Conservation (phyloP, 2,329 filamentous ascomycete species). For the Colletotrichum navitas region DNA sequence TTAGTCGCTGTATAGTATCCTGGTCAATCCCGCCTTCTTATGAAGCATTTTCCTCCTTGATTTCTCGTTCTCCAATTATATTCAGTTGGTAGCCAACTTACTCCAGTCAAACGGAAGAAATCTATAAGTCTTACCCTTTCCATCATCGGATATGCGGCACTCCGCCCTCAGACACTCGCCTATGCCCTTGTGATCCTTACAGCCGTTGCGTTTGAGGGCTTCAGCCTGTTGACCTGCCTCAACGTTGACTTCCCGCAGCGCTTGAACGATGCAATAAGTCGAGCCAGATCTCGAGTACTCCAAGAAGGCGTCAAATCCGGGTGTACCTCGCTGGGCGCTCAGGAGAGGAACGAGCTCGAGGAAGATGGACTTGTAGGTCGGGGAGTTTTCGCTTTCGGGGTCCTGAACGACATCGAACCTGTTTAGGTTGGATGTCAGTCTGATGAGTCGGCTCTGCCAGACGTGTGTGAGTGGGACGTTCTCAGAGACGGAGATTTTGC, state of each 20-base stretch:
- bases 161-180: neutral
- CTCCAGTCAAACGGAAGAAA: neutral
- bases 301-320: neutral
- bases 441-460: neutral
- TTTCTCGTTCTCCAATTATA: neutral
- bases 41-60: neutral
- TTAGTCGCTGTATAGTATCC: neutral
- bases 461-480: neutral
- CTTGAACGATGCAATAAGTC: neutral
- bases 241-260: neutral
- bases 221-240: neutral
- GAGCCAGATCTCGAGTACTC: neutral
- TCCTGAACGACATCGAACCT: neutral
- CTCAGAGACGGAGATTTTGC: neutral
- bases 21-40: neutral
- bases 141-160: neutral
- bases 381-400: neutral
- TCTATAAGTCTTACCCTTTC: neutral
- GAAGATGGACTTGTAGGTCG: constrained; percentile 2
- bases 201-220: neutral
- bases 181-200: neutral
- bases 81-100: neutral
- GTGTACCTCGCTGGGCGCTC: neutral
- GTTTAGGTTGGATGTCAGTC: neutral
- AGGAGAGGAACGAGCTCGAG: neutral